A percentile compares a stretch with the other conserved stretches of the same genome.
Conservation (phyloP, 2,329 filamentous ascomycete genomes). For the Fulvia fulva region DNA sequence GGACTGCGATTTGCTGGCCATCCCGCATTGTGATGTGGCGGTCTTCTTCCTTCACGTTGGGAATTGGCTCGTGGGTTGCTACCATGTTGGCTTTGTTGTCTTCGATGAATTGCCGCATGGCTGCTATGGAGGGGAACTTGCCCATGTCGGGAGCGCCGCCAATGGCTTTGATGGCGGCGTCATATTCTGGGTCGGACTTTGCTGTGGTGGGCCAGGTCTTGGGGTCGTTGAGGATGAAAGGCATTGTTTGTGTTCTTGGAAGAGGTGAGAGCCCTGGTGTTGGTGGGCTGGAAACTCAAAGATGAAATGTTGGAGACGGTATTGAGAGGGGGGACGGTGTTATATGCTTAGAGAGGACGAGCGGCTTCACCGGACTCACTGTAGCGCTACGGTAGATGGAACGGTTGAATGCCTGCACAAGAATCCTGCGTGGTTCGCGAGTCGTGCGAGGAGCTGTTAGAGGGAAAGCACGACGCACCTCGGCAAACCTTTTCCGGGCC, state of each 20-base stretch:
- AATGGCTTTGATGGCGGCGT: slow-evolving; percentile 15
- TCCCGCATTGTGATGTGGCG: slow-evolving; percentile 34
- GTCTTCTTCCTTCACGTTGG: slow-evolving; percentile 38
- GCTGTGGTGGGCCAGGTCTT: slow-evolving; percentile 22
- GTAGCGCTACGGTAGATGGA: no score
- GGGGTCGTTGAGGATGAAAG: slow-evolving; percentile 7
- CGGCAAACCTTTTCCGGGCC: no score
- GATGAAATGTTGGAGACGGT: no score
- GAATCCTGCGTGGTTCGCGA: no score
- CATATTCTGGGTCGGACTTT: slow-evolving; percentile 26
- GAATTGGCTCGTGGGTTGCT: slow-evolving; percentile 8
- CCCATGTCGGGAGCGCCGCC: slow-evolving; percentile 27
- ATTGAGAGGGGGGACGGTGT: no score
- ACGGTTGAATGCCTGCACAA: no score
- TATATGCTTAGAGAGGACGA: no score
- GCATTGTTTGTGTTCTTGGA: not conserved
- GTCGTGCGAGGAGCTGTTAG: no score
- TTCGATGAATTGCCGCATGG: slow-evolving; percentile 20
- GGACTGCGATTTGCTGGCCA: slow-evolving; percentile 33
- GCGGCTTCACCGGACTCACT: no score
- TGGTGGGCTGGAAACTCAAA: not conserved
- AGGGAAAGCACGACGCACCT: no score
- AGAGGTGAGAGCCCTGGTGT: not conserved
- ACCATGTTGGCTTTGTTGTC: slow-evolving; percentile 17
- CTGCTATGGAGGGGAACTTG: slow-evolving; percentile 21